Conservation (phyloP, 345 rosid species). For the Populus pruinosa region DNA sequence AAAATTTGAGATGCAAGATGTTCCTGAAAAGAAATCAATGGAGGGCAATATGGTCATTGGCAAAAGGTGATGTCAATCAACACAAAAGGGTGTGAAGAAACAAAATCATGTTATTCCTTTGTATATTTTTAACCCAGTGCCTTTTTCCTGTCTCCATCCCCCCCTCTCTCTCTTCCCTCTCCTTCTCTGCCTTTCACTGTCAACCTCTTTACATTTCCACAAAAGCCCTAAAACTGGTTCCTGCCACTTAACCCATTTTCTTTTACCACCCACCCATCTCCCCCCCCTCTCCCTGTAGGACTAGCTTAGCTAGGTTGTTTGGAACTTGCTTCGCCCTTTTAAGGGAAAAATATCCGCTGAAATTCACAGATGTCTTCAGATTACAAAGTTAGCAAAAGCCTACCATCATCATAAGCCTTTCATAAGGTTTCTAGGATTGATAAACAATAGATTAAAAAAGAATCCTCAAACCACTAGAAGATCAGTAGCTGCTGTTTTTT, state of each 20-base stretch:
- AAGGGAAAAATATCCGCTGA: constrained; percentile 13
- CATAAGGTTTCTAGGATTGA: constrained; percentile 35
- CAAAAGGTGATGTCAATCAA: constrained; percentile 54
- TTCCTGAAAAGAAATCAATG: background rate
- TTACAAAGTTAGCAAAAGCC: constrained; percentile 11
- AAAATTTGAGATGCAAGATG: constrained; percentile 1
- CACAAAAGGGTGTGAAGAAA: constrained; percentile 21
- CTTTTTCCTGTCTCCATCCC: constrained; percentile 34
- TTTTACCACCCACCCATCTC: background rate
- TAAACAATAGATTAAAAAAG: constrained; percentile 17
- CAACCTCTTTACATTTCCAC: constrained; percentile 23
- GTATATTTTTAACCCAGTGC: constrained; percentile 17
- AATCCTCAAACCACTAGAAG: constrained; percentile 19
- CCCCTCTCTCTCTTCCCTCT: constrained; percentile 12
- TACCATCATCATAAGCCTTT: constrained; percentile 32
- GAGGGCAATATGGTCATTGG: constrained; percentile 39
- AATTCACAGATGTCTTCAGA: background rate
- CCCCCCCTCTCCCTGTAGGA: background rate
- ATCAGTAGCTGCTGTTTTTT: background rate
- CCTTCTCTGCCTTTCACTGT: constrained; percentile 5
- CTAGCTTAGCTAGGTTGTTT: background rate
- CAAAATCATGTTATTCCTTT: constrained; percentile 50
- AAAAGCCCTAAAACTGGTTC: constrained; percentile 18
- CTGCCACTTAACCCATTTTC: constrained; percentile 2
- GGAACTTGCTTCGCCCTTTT: constrained; percentile 25